Percentiles rank a stretch among this genome's conserved stretches.
phyloP scores from a whole-genome alignment of 768 basidiomycete species.

The Trametes maxima region DNA sequence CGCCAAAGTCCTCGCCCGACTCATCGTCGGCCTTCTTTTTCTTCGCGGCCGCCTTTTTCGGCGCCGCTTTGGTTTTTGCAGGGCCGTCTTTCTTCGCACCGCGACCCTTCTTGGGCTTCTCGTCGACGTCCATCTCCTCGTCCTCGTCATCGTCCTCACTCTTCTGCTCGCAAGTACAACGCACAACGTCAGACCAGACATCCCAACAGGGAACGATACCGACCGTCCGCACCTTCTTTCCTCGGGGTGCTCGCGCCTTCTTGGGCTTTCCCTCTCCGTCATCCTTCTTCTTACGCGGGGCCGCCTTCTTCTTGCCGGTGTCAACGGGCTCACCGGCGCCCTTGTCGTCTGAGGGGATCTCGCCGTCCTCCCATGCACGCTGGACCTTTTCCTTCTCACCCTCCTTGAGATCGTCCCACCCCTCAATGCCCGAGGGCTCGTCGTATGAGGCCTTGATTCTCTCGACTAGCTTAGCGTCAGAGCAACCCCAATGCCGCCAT shows the following conservation, averaged over 20 bases:
- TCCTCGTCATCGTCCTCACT: constrained; percentile 24
- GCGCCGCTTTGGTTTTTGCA: constrained; percentile 49
- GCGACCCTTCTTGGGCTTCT: constrained; percentile 58
- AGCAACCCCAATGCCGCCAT: constrained; percentile 51
- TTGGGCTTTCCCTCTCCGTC: constrained; percentile 32
- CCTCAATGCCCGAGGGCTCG: constrained; percentile 43
- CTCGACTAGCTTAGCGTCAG: constrained; percentile 36
- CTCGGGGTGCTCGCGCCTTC: constrained; percentile 31
- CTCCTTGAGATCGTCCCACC: constrained; percentile 42
- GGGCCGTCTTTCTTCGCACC: constrained; percentile 37
- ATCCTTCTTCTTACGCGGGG: constrained; percentile 34
- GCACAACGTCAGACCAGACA: background rate
- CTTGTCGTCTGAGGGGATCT: constrained; percentile 42
- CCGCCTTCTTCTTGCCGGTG: constrained; percentile 28
- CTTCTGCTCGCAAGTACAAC: background rate
- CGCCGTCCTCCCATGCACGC: constrained; percentile 45
- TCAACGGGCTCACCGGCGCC: constrained; percentile 32
- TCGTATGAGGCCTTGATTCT: constrained; percentile 43
- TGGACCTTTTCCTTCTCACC: constrained; percentile 45
- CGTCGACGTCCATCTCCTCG: constrained; percentile 37
- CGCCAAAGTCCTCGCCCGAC: constrained; percentile 51
- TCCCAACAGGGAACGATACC: background rate
- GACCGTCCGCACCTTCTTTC: constrained; percentile 28
- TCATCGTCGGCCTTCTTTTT: constrained; percentile 45
- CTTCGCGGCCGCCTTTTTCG: constrained; percentile 48